Percentiles rank a stretch among this genome's conserved stretches.
These are phyloP conservation scores for Davidsoniella virescens DNA, from an alignment of 2,329 filamentous ascomycete species.

Conservation along the genomic window DNA sequence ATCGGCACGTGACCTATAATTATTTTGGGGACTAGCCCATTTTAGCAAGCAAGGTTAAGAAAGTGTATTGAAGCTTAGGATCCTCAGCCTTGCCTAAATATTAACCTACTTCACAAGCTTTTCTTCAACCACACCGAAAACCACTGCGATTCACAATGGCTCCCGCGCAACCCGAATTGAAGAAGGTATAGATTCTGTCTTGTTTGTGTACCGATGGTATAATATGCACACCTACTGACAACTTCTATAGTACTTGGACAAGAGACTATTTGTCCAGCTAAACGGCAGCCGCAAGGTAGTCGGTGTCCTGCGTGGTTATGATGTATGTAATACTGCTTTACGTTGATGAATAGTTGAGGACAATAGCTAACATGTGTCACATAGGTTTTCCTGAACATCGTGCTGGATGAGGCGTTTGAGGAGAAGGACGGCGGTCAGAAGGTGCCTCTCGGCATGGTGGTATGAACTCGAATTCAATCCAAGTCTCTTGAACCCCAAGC, in stretches of 20 bases:
- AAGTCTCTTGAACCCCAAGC: not conserved
- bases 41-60: not conserved
- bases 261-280: constrained; percentile 91
- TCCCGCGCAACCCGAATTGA: constrained; percentile 96
- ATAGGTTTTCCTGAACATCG: constrained; percentile 95
- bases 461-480: constrained; percentile 29
- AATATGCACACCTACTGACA: not conserved
- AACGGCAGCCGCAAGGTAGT: constrained; percentile 97
- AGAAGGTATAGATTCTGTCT: constrained; percentile 51
- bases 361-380: not conserved
- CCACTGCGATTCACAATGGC: constrained; percentile 49
- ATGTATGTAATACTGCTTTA: constrained; percentile 45
- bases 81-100: constrained; percentile 6
- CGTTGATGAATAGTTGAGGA: not conserved
- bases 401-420: constrained; percentile 90
- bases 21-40: constrained; percentile 12
- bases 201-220: no score
- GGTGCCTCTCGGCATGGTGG: constrained; percentile 79
- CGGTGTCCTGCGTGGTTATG: constrained; percentile 84
- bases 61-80: not conserved
- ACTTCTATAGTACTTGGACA: constrained; percentile 76
- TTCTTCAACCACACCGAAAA: not conserved
- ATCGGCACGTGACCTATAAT: constrained; percentile 31
- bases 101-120: not conserved
- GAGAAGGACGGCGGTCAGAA: constrained; percentile 89